Evolutionary conservation across 176 grass and related monocot genomes (phyloP), one percentile per base, ranked within the genome.

Genomic region (Zizania latifolia): DNA sequence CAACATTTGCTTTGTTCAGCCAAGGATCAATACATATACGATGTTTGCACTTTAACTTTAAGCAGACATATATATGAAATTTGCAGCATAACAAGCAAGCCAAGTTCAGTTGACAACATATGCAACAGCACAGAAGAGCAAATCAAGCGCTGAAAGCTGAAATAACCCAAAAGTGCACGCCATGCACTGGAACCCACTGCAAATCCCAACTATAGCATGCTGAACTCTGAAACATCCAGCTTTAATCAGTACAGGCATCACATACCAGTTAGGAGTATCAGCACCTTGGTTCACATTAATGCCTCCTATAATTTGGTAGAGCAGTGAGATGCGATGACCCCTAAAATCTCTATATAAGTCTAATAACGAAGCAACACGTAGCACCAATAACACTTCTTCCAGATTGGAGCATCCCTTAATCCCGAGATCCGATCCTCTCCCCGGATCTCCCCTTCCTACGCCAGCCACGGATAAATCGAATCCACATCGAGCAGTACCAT

Each of bases 401-500:
- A 71, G 17, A 61, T 77, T 46, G 58, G 22, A 70, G 6, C 34
- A 17, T 33, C 33, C 53, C 27, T 28, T 3, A 28, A 34, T 15
- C 53, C 70, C 62, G 71, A 79, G 81, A 88, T 84, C 81, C 64
- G 29, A 84, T 62, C 4, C 29, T 70, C 17, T 19, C 61, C 35
- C 29, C 13, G 62, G 61, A 85, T 74, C 78, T 61, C 82, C 32
- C 17, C 55, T 36, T 38, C 61, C 26, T 12, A 6, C 9, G 28
- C 14, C 14, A 2, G 9, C 48, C 64, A 37, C 24, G 10, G 17
- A 46, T 75, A 26, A 78, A 88, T 81, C 45, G 41, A 85, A 50
- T 21, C 65, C 63, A 10, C 80, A 68, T 68, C 63, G 35, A 68
- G 60, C 68, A 81, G 70, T 29, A 60, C 26, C 61, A 13, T 8